Conservation (phyloP, 1,284 basidiomycete species). For the Cryptococcus deneoformans region DNA sequence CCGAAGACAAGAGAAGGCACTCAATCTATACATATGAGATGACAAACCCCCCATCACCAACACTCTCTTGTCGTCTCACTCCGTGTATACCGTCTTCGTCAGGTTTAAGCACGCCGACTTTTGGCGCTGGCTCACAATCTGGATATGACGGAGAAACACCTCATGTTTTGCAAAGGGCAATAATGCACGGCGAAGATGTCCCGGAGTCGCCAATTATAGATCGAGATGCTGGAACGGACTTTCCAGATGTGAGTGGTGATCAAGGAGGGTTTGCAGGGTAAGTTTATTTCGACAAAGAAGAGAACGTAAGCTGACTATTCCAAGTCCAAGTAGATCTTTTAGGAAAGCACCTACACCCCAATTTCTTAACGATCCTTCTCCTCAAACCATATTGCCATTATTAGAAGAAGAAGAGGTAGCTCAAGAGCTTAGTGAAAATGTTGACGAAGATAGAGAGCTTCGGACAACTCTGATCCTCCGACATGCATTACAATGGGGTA, state of each 20-base stretch:
- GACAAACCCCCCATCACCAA: too few relatives aligned
- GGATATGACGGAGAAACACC: neutral
- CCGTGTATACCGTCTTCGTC: too few relatives aligned
- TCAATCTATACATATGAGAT: too few relatives aligned
- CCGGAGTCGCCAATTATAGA: neutral
- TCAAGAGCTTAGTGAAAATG: neutral
- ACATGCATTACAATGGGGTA: slow-evolving; percentile 36
- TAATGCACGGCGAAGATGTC: neutral
- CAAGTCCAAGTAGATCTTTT: too few relatives aligned
- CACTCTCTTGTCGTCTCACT: too few relatives aligned
- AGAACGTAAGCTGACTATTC: neutral
- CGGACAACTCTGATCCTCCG: slow-evolving; percentile 28
- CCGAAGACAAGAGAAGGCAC: too few relatives aligned
- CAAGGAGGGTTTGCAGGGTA: too few relatives aligned
- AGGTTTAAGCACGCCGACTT: too few relatives aligned
- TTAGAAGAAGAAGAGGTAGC: slow-evolving; percentile 11
- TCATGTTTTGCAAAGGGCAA: neutral
- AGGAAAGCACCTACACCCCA: slow-evolving; percentile 8
- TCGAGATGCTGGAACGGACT: neutral
- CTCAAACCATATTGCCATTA: slow-evolving; percentile 13
- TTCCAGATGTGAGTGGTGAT: neutral
- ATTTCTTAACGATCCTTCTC: slow-evolving; percentile 17
- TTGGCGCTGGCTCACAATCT: too few relatives aligned
- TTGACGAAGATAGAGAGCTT: neutral
- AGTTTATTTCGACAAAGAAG: neutral